These are phyloP conservation scores for Cladobotryum protrusum DNA, from an alignment of 2,329 filamentous ascomycete genomes.

Conservation along the genomic window DNA sequence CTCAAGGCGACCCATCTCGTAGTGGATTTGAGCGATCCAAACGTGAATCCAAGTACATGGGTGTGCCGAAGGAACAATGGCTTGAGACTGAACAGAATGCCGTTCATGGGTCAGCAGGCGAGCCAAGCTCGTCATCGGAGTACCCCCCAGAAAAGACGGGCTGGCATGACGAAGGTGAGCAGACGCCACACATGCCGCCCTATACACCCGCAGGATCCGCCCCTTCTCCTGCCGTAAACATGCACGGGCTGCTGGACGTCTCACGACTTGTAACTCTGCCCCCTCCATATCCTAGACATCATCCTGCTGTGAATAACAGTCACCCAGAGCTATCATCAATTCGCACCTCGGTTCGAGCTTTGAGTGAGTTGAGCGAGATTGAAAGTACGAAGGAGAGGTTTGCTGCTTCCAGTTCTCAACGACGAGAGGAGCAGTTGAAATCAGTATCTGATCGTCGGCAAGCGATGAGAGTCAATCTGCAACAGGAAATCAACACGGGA, in stretches of 20 bases:
- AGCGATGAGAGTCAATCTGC: constrained; percentile 66
- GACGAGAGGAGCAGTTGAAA: constrained; percentile 49
- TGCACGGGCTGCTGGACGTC: constrained; percentile 64
- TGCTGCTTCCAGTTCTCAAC: constrained; percentile 48
- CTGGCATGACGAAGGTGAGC: constrained; percentile 44
- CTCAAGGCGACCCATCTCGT: constrained; percentile 56
- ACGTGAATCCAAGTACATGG: constrained; percentile 95
- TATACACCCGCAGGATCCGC: constrained; percentile 33
- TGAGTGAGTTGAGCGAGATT: constrained; percentile 69
- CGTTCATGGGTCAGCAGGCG: constrained; percentile 31
- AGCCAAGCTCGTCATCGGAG: constrained; percentile 36
- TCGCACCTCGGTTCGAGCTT: constrained; percentile 63
- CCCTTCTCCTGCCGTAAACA: constrained; percentile 41
- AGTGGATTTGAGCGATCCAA: constrained; percentile 69
- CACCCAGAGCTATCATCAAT: constrained; percentile 83
- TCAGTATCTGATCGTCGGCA: constrained; percentile 50
- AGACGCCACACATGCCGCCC: constrained; percentile 40
- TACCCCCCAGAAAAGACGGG: constrained; percentile 53
- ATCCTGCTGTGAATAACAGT: constrained; percentile 92
- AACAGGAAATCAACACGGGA: constrained; percentile 70
- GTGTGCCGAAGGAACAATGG: constrained; percentile 76
- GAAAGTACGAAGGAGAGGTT: constrained; percentile 61
- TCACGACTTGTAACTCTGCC: constrained; percentile 89
- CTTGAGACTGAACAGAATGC: constrained; percentile 40
- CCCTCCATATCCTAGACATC: constrained; percentile 87